These are phyloP conservation scores for Alternaria sp. DNA, from an alignment of 2,329 filamentous ascomycete genomes.

Conservation along the genomic window DNA sequence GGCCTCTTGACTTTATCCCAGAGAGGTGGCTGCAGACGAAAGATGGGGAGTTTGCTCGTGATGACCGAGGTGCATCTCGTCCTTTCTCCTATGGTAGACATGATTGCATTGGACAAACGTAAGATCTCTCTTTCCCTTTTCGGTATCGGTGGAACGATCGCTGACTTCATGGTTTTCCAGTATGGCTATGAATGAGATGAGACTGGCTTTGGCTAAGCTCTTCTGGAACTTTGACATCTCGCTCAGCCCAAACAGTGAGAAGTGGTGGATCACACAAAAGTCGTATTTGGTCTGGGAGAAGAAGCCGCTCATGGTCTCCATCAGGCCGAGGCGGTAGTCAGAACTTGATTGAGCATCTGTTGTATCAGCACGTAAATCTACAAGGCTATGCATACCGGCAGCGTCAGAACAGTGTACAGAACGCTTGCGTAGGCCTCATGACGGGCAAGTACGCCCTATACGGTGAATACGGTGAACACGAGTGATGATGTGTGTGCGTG, in stretches of 20 bases:
- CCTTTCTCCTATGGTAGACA: conserved; percentile 6
- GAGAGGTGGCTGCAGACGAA: conserved; percentile 7
- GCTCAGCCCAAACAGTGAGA: not conserved
- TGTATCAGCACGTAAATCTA: not conserved
- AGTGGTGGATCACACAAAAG: conserved; percentile 5
- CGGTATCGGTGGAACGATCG: not conserved
- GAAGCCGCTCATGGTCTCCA: conserved; percentile 1
- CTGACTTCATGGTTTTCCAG: not conserved
- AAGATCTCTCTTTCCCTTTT: not conserved
- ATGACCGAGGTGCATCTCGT: conserved; percentile 3
- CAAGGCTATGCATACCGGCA: not conserved
- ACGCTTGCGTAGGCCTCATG: not conserved
- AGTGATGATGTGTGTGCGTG: not conserved
- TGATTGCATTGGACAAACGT: conserved; percentile 5
- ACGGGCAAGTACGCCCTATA: not conserved
- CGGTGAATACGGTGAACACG: not conserved
- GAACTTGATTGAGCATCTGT: not conserved
- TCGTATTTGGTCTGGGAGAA: conserved; percentile 5
- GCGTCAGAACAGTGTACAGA: not conserved
- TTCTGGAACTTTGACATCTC: conserved; percentile 3
- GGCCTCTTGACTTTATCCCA: conserved; percentile 2
- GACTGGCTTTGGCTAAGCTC: not conserved
- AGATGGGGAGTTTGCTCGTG: conserved; percentile 1
- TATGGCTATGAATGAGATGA: conserved; percentile 7
- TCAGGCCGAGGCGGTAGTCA: not conserved